Evolutionary conservation across 805 yeast species (phyloP), one percentile per base, ranked within the genome.

Genomic region (Ascoidea rubescens): DNA sequence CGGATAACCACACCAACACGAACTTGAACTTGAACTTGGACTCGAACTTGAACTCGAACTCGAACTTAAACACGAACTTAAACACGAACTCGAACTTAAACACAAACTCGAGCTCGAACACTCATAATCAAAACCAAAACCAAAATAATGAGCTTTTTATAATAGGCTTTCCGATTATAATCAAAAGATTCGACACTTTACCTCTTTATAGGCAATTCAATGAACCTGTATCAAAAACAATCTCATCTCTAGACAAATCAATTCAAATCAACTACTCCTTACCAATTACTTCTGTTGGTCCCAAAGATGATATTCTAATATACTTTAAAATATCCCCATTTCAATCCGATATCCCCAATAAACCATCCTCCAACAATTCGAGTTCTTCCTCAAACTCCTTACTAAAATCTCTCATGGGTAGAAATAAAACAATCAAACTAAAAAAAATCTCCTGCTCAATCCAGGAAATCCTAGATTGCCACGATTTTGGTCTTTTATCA

Each of bases 261-360:
- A 69, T 76, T 8, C 59, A 73, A 37, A 67, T 75, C 6, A 76
- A 74, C 28, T 67, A 75, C 49, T 64, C 67, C 5, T 57, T 81
- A 17, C 77, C 80, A 1, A 70, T 71, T 5, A 70, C 79, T 5
- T 74, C 82, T 37, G 70, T 80, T n/a, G 82, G 85, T 1, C 82
- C 82, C 0, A 70, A 69, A 50, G 88, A 82, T 59, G 63, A 65
- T 5, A 59, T 80, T 5, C 57, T 60, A 5, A 50, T 79, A 5
- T 60, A 63, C 37, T 58, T 72, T 17, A 71, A 70, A 45, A 60
- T 79, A 57, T 74, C 72, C 48, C 77, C 71, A 58, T 58, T 67
- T 4, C 49, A 46, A 45, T 50, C 54, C 6, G 44, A 55, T 14
- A 52, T 49, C 46, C 47, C 44, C n/a, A 46, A 51, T 10, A 21